phyloP scores from a whole-genome alignment of 2,329 filamentous ascomycete species.

The Aquanectria penicillioides region DNA sequence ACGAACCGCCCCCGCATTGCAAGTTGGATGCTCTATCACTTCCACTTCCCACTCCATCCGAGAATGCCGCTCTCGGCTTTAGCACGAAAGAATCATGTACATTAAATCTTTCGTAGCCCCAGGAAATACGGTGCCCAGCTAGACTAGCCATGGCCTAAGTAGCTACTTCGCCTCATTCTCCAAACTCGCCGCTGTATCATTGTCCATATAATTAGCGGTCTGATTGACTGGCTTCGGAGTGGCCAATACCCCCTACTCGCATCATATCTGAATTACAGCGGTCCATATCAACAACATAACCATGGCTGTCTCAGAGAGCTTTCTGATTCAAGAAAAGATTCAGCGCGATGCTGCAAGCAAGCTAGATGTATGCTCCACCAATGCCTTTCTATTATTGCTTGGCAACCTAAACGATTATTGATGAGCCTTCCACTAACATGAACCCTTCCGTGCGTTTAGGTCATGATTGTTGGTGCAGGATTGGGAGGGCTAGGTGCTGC shows the following conservation, averaged over 20 bases:
- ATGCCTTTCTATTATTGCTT: background rate
- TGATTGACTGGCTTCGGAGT: background rate
- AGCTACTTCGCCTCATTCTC: background rate
- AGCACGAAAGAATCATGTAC: background rate
- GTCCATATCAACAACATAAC: background rate
- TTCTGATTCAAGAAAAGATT: constrained; percentile 20
- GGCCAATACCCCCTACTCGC: no score
- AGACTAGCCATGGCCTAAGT: background rate
- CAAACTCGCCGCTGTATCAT: background rate
- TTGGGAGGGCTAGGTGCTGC: constrained; percentile 40
- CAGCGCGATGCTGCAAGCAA: constrained; percentile 25
- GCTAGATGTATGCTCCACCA: constrained; percentile 19
- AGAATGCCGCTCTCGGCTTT: constrained; percentile 1
- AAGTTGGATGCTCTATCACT: constrained; percentile 2
- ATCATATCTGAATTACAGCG: background rate
- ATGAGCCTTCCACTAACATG: background rate
- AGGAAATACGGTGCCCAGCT: background rate
- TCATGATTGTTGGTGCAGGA: constrained; percentile 39
- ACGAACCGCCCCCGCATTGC: background rate
- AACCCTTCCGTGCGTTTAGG: background rate
- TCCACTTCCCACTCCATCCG: constrained; percentile 13
- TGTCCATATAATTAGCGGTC: background rate
- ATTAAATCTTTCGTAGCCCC: constrained; percentile 16
- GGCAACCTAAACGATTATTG: background rate
- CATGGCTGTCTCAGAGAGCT: constrained; percentile 12